Evolutionary conservation across 208 protist species (phyloP).

Genomic region (Leishmania gerbilli): DNA sequence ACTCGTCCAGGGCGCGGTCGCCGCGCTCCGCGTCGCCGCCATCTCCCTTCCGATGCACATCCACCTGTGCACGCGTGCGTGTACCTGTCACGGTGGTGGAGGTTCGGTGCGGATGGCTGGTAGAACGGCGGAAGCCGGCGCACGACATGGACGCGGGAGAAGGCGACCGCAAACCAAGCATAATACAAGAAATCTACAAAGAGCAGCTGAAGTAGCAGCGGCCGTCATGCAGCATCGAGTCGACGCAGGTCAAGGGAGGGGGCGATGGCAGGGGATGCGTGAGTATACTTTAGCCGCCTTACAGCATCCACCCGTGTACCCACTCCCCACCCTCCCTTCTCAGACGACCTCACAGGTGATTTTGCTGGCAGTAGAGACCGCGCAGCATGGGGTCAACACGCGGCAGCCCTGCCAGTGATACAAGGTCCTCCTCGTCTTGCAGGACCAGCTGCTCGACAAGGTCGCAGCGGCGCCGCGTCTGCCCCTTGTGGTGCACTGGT

Average conservation of each 20-base stretch:
- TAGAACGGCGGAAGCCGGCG: background rate
- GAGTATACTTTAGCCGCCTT: background rate
- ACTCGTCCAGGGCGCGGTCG: background rate
- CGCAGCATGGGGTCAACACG: slow-evolving; percentile 65
- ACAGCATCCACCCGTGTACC: background rate
- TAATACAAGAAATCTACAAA: background rate
- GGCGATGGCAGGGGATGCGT: background rate
- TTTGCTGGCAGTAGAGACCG: slow-evolving; percentile 60
- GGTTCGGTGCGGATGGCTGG: background rate
- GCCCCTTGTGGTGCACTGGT: background rate
- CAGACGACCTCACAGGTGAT: slow-evolving; percentile 9
- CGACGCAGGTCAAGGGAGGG: background rate
- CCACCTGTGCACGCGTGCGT: background rate
- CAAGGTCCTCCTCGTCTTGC: slow-evolving; percentile 51
- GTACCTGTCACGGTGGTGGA: background rate
- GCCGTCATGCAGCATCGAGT: background rate
- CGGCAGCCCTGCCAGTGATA: slow-evolving; percentile 47
- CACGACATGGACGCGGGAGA: too few species aligned
- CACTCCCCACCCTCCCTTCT: background rate
- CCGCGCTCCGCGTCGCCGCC: background rate
- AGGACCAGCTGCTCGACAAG: slow-evolving; percentile 25
- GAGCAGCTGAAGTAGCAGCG: background rate
- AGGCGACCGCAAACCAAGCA: too few species aligned
- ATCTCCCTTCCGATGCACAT: background rate
- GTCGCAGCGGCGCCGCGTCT: background rate